Percentiles rank a stretch among this genome's conserved stretches.
Evolutionary conservation across 1,284 basidiomycete species (phyloP).

Genomic region (Cryptococcus neoformans): DNA sequence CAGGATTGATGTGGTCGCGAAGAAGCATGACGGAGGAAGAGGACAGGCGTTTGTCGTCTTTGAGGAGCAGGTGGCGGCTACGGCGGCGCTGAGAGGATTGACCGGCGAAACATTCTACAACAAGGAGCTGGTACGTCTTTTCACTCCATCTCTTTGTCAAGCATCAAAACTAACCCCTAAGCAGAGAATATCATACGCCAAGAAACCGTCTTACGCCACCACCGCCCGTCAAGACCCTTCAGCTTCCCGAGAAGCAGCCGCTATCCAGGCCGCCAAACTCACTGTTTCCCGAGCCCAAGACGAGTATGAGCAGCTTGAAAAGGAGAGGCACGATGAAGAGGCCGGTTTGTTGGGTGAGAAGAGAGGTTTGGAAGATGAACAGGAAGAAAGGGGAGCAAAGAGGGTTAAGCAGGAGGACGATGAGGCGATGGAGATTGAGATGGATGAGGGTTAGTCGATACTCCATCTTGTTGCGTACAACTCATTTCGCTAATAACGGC

Average conservation of each 20-base stretch:
- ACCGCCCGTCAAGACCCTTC: constrained; percentile 56
- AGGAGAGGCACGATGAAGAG: constrained; percentile 61
- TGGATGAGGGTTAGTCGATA: constrained; percentile 41
- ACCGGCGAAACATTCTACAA: constrained; percentile 85
- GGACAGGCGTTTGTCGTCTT: constrained; percentile 98
- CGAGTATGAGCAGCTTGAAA: constrained; percentile 57
- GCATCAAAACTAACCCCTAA: not conserved
- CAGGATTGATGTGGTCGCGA: constrained; percentile 86
- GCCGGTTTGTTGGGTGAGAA: constrained; percentile 47
- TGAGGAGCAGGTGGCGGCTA: constrained; percentile 79
- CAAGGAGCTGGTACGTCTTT: constrained; percentile 30
- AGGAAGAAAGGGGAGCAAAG: constrained; percentile 26
- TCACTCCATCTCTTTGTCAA: not conserved
- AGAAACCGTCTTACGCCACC: constrained; percentile 78
- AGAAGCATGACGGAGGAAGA: constrained; percentile 75
- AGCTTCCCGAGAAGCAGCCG: constrained; percentile 58
- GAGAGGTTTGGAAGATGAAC: constrained; percentile 60
- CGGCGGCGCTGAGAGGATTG: constrained; percentile 83
- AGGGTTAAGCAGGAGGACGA: constrained; percentile 37
- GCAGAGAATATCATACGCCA: constrained; percentile 83
- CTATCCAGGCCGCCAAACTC: constrained; percentile 44
- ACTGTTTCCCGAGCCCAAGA: constrained; percentile 50
- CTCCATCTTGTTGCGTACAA: no score
- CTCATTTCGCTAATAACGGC: no score
- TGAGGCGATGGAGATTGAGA: constrained; percentile 47